A percentile compares a stretch with the other conserved stretches of the same genome.
Conservation (phyloP, 257 asterid genomes). For the Solanum tarijense region DNA sequence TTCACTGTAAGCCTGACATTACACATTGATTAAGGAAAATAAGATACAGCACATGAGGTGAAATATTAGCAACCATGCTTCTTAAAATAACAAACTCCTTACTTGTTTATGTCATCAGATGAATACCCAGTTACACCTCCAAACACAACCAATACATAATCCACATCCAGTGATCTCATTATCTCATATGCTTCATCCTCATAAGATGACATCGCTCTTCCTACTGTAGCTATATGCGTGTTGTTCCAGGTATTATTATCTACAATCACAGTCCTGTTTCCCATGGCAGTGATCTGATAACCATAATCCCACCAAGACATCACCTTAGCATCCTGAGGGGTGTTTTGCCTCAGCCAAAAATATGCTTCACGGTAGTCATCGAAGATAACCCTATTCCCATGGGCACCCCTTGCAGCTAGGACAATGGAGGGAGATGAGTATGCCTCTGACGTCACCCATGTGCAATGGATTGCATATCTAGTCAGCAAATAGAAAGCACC, state of each 20-base stretch:
- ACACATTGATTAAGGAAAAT: background rate
- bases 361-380: slow-evolving; percentile 97
- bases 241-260: slow-evolving; percentile 99
- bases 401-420: slow-evolving; percentile 96
- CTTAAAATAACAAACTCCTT: slow-evolving; percentile 19
- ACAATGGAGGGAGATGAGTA: slow-evolving; percentile 99
- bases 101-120: slow-evolving; percentile 97
- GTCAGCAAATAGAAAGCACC: slow-evolving; percentile 86
- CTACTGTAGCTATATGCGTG: slow-evolving; percentile 98
- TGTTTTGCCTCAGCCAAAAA: slow-evolving; percentile 89
- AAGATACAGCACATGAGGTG: background rate
- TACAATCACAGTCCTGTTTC: slow-evolving; percentile 91
- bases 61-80: background rate
- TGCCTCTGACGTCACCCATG: slow-evolving; percentile 99
- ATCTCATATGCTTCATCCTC: slow-evolving; percentile 97
- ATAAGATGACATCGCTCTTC: slow-evolving; percentile 98
- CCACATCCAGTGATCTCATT: slow-evolving; percentile 91
- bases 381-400: slow-evolving; percentile 84
- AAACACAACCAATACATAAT: slow-evolving; percentile 86
- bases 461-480: slow-evolving; percentile 86
- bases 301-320: slow-evolving; percentile 99
- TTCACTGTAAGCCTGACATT: background rate
- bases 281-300: slow-evolving; percentile 98
- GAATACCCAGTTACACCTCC: slow-evolving; percentile 99
- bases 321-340: slow-evolving; percentile 94